Evolutionary conservation across 2,329 filamentous ascomycete species (phyloP).

Genomic region (Capronia americana): DNA sequence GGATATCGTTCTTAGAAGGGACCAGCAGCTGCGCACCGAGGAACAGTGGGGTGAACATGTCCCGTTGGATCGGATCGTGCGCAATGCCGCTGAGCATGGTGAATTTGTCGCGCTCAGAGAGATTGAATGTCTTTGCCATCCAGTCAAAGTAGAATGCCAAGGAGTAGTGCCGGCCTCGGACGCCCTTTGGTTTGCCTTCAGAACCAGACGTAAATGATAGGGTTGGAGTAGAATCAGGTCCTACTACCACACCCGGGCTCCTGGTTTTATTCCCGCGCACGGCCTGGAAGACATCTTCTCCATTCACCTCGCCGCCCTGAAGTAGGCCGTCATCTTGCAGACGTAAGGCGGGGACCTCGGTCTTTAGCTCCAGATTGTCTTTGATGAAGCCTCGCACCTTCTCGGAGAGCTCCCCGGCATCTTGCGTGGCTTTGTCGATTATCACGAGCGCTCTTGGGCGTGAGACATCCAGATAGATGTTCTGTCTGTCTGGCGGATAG

Average conservation of each 20-base stretch:
- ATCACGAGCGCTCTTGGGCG: conserved; percentile 73
- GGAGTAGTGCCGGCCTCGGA: conserved; percentile 84
- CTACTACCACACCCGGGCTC: conserved; percentile 75
- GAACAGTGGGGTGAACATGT: conserved; percentile 92
- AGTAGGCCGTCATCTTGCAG: conserved; percentile 75
- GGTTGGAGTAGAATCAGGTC: conserved; percentile 82
- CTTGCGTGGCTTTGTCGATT: conserved; percentile 74
- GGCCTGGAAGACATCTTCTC: conserved; percentile 69
- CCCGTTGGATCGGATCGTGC: conserved; percentile 63
- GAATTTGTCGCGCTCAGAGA: conserved; percentile 75
- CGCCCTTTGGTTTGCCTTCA: conserved; percentile 84
- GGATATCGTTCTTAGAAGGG: conserved; percentile 81
- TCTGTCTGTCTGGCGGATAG: conserved; percentile 81
- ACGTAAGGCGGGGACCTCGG: conserved; percentile 74
- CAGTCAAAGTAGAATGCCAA: conserved; percentile 87
- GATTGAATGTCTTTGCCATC: conserved; percentile 85
- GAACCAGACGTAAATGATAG: conserved; percentile 74
- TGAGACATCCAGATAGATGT: conserved; percentile 82
- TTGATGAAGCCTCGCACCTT: conserved; percentile 72
- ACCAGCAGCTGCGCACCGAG: conserved; percentile 80
- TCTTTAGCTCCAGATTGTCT: conserved; percentile 73
- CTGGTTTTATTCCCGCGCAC: conserved; percentile 60
- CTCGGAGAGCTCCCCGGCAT: conserved; percentile 67
- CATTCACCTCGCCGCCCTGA: conserved; percentile 69
- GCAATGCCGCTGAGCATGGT: conserved; percentile 86